A percentile compares a stretch with the other conserved stretches of the same genome.
Conservation (phyloP, 176 grass and related monocot species). For the Melocanna baccifera region DNA sequence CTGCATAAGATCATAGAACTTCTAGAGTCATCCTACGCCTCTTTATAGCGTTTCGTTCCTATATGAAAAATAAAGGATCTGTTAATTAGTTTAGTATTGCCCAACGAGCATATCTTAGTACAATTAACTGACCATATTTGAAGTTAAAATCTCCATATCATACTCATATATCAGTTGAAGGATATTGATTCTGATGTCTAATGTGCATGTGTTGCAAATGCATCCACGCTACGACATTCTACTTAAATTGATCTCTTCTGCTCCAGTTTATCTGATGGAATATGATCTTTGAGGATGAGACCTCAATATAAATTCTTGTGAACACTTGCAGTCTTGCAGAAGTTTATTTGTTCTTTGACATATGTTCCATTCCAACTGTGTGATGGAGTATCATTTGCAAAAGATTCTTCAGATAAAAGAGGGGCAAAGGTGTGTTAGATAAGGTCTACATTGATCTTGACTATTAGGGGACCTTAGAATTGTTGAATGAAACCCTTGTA, state of each 20-base stretch:
- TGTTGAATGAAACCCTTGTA: too few relatives aligned
- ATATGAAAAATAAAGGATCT: conserved; percentile 2
- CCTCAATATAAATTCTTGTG: conserved; percentile 10
- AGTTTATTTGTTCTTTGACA: conserved; percentile 26
- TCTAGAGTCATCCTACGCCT: not conserved
- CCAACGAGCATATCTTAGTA: not conserved
- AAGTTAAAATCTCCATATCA: conserved; percentile 17
- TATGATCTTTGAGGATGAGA: conserved; percentile 7
- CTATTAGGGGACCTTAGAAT: conserved; percentile 19
- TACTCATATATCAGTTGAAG: not conserved
- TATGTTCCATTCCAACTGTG: conserved; percentile 14
- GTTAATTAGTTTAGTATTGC: not conserved
- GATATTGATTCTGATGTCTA: not conserved
- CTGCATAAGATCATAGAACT: not conserved
- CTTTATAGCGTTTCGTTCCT: not conserved
- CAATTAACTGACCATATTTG: not conserved
- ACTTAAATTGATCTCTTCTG: not conserved
- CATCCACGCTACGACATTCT: conserved; percentile 24
- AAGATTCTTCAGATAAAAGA: conserved; percentile 41
- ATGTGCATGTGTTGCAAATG: conserved; percentile 18
- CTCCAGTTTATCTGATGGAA: not conserved
- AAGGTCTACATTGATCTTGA: conserved; percentile 32
- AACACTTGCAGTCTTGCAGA: not conserved
- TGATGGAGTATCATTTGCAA: not conserved
- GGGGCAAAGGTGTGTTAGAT: conserved; percentile 21